Evolutionary conservation across 2,329 filamentous ascomycete genomes (phyloP), one percentile per base, ranked within the genome.

Genomic region (Hypoxylon sp.): DNA sequence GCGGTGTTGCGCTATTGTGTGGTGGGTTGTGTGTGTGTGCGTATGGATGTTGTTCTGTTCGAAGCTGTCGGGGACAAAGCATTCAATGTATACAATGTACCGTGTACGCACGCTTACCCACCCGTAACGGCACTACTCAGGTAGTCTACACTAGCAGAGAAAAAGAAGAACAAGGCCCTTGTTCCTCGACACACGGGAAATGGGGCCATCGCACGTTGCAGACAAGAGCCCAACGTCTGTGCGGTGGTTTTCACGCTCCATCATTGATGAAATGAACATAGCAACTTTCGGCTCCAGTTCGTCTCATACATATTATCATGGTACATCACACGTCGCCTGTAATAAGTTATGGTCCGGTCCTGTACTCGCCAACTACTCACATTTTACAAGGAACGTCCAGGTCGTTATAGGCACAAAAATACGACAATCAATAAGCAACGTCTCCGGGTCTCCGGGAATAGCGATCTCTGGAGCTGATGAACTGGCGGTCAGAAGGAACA

Each of bases 401-500:
- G 63, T 54, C 57, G 57, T 61, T 33, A 57, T 57, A 49, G 40
- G 40, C 32, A 42, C 32, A 28, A 33, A 51, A 49, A 54, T 26
- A 33, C 49, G 40, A 54, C 49, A 59, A 61, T 61, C 40, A 40
- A 53, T 51, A 64, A 59, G 24, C 14, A 70, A 68, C 61, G 70
- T 71, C 67, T 72, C 72, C 62, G 68, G 70, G 68, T 69, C 70
- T 65, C 71, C 67, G 71, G 73, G 71, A 74, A 71, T 65, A 70
- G 53, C 60, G 63, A 69, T 72, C 65, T 72, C 65, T 72, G 68
- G 71, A 72, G 69, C 66, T 74, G 76, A 79, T 78, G 79, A 83
- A 83, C 79, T 83, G 81, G 82, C 82, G 82, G 81, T 83, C 81
- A 83, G 75, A 81, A 83, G 75, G 36, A n/a, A 72, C 76, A 42